Evolutionary conservation across 768 basidiomycete genomes (phyloP).

Genomic region (Calocera viscosa): DNA sequence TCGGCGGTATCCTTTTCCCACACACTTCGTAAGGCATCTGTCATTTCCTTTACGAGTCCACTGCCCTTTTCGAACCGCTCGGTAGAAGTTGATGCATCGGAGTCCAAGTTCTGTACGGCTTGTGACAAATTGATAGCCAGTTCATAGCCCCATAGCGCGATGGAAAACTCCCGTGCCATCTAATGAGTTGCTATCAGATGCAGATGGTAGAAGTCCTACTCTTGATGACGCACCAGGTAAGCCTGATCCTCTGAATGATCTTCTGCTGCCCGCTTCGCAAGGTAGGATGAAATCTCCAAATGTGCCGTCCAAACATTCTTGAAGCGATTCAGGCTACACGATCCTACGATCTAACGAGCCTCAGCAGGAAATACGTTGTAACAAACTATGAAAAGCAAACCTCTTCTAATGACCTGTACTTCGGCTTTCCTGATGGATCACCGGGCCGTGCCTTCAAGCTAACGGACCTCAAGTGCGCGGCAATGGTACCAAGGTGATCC

Average conservation of each 20-base stretch:
- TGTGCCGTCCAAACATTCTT: slow-evolving; percentile 45
- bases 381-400: slow-evolving; percentile 29
- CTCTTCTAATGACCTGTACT: slow-evolving; percentile 50
- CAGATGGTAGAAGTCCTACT: not conserved
- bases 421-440: slow-evolving; percentile 9
- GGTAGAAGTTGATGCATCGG: slow-evolving; percentile 5
- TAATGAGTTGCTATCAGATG: slow-evolving; percentile 23
- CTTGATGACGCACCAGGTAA: slow-evolving; percentile 48
- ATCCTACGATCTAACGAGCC: not conserved
- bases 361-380: slow-evolving; percentile 6
- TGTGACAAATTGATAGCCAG: slow-evolving; percentile 46
- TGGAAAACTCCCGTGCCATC: slow-evolving; percentile 75
- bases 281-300: slow-evolving; percentile 50
- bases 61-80: not conserved
- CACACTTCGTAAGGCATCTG: slow-evolving; percentile 50
- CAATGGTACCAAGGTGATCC: slow-evolving; percentile 90
- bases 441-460: slow-evolving; percentile 26
- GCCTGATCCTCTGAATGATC: slow-evolving; percentile 73
- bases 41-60: slow-evolving; percentile 44
- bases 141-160: slow-evolving; percentile 71
- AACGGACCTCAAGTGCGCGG: slow-evolving; percentile 46
- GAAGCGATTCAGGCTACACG: slow-evolving; percentile 38
- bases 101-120: slow-evolving; percentile 15
- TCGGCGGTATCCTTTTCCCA: slow-evolving; percentile 61
- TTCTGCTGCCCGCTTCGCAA: slow-evolving; percentile 57